Conservation (phyloP, 1,284 basidiomycete species). For the Cyathus pygmaeus region DNA sequence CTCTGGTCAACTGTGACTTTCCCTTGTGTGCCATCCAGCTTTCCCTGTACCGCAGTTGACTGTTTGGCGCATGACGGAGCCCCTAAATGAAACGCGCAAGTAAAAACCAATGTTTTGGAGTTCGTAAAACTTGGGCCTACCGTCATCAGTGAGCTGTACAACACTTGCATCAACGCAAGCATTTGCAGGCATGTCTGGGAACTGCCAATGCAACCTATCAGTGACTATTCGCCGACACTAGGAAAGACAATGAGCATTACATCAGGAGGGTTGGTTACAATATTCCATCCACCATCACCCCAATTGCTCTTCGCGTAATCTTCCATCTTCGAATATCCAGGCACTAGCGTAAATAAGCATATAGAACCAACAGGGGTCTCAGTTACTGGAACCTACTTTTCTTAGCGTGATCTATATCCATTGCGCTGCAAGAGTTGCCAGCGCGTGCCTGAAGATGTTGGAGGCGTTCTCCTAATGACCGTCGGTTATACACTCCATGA, state of each 20-base stretch:
- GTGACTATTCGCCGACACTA: neutral
- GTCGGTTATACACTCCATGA: neutral
- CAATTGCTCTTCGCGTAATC: neutral
- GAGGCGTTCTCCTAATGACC: neutral
- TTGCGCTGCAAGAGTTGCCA: neutral
- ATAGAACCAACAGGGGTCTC: too few relatives aligned
- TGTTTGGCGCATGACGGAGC: neutral
- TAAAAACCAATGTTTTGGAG: neutral
- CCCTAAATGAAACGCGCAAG: neutral
- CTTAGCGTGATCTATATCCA: neutral
- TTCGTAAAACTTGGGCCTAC: neutral
- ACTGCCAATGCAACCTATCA: neutral
- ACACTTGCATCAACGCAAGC: neutral
- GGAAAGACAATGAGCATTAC: neutral
- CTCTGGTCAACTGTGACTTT: neutral
- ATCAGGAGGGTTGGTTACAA: neutral
- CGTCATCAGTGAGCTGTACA: neutral
- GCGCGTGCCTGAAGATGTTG: neutral
- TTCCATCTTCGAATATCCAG: neutral
- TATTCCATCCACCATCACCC: neutral
- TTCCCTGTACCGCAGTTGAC: neutral
- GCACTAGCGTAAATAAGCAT: neutral
- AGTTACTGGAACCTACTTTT: neutral
- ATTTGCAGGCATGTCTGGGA: neutral
- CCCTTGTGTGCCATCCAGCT: neutral